phyloP scores from a whole-genome alignment of 2,329 filamentous ascomycete genomes.

The Endoconidiophora polonica region DNA sequence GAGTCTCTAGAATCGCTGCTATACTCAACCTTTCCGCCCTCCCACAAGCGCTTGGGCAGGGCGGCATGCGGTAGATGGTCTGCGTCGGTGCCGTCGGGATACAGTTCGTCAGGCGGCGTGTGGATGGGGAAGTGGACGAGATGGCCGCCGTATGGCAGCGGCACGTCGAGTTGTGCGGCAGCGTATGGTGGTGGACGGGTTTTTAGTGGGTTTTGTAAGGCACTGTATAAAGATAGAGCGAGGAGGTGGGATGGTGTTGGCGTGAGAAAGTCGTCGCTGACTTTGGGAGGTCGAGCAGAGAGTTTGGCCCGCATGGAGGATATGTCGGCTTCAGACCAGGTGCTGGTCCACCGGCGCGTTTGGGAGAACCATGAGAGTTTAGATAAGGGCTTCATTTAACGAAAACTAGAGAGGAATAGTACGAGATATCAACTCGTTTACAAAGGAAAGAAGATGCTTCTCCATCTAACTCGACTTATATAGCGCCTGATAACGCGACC shows the following conservation, averaged over 20 bases:
- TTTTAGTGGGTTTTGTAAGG: conserved; percentile 11
- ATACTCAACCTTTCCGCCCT: conserved; percentile 56
- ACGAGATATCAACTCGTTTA: too few species aligned
- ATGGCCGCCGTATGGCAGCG: conserved; percentile 15
- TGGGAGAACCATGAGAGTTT: conserved; percentile 19
- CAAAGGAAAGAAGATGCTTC: too few species aligned
- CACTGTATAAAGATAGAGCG: conserved; percentile 34
- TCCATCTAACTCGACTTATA: too few species aligned
- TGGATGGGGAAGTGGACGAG: conserved; percentile 74
- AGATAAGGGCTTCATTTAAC: too few species aligned
- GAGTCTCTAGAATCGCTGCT: conserved; percentile 18
- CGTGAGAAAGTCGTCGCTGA: conserved; percentile 30
- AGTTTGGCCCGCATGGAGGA: not conserved
- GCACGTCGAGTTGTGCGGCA: conserved; percentile 5
- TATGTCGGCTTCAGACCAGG: not conserved
- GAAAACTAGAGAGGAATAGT: too few species aligned
- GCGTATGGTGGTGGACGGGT: conserved; percentile 11
- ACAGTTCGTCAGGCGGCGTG: conserved; percentile 41
- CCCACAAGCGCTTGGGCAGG: conserved; percentile 74
- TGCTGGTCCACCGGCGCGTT: conserved; percentile 20
- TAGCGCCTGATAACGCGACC: too few species aligned
- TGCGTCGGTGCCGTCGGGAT: conserved; percentile 71
- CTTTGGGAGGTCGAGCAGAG: conserved; percentile 17
- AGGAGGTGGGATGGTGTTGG: conserved; percentile 51
- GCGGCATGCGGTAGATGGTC: conserved; percentile 50